A percentile compares a stretch with the other conserved stretches of the same genome.
These are phyloP conservation scores for Tuctoria greenei DNA, from an alignment of 176 grass and related monocot genomes.

Conservation along the genomic window DNA sequence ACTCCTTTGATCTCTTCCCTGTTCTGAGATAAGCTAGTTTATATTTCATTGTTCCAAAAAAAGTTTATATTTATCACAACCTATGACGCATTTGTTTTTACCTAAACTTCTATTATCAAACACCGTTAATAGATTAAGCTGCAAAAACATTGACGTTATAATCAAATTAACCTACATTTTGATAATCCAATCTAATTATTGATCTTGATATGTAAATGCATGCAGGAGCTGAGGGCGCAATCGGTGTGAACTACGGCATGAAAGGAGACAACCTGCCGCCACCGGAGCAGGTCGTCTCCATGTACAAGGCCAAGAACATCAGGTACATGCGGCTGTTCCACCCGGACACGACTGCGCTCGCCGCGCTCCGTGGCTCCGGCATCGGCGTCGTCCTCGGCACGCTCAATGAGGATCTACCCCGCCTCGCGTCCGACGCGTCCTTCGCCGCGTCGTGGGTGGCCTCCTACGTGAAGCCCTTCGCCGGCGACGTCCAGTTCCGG, in stretches of 20 bases:
- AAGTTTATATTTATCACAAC: too few species aligned
- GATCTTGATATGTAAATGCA: not conserved
- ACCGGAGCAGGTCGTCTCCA: slow-evolving; percentile 70
- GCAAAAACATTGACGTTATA: not conserved
- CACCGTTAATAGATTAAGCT: not conserved
- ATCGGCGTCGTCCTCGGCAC: slow-evolving; percentile 82
- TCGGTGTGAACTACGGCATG: slow-evolving; percentile 97
- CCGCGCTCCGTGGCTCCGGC: slow-evolving; percentile 51
- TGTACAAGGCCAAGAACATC: slow-evolving; percentile 79
- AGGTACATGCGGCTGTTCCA: slow-evolving; percentile 73
- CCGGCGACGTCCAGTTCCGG: slow-evolving; percentile 57
- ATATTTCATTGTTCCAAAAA: too few species aligned
- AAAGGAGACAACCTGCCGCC: slow-evolving; percentile 71
- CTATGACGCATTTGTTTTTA: not conserved
- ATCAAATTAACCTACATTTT: too few species aligned
- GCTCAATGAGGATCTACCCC: slow-evolving; percentile 67
- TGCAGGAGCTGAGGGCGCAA: slow-evolving; percentile 37
- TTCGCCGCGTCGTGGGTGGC: slow-evolving; percentile 72
- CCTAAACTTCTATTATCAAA: not conserved
- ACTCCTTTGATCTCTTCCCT: not conserved
- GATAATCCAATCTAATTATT: not conserved
- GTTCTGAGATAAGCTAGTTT: slow-evolving; percentile 17
- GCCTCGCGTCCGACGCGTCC: slow-evolving; percentile 47
- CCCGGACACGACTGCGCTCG: slow-evolving; percentile 55
- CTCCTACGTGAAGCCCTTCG: slow-evolving; percentile 79